These are phyloP conservation scores for Viola odorata DNA, from an alignment of 345 rosid genomes.

Conservation along the genomic window DNA sequence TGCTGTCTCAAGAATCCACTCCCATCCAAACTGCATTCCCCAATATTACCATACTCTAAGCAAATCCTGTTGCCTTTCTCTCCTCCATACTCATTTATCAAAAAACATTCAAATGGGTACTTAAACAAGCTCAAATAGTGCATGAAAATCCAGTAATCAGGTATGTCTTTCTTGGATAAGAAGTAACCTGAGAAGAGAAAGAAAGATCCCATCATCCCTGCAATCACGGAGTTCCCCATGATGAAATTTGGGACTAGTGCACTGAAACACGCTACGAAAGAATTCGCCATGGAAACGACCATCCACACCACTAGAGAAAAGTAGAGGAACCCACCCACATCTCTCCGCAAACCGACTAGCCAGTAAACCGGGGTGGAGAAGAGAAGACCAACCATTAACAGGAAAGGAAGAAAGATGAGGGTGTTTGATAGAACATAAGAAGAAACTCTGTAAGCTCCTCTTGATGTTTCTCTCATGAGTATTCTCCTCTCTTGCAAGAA, in stretches of 20 bases:
- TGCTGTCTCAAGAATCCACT: constrained; percentile 52
- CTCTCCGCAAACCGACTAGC: too few relatives aligned
- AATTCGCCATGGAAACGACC: neutral
- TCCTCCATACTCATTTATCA: constrained; percentile 33
- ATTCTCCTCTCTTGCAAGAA: neutral
- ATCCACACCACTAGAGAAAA: too few relatives aligned
- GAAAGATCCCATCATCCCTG: neutral
- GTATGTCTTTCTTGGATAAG: neutral
- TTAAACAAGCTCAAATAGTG: neutral
- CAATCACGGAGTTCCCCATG: neutral
- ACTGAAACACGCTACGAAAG: neutral
- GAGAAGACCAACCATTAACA: neutral
- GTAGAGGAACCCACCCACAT: too few relatives aligned
- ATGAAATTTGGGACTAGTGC: neutral
- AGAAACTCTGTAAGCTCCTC: neutral
- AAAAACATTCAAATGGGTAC: neutral
- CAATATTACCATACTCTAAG: constrained; percentile 29
- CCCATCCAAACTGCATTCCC: constrained; percentile 38
- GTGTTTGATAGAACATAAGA: neutral
- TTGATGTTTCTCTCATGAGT: neutral
- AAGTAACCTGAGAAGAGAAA: neutral
- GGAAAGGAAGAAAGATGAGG: neutral
- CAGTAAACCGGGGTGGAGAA: too few relatives aligned
- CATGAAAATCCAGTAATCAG: neutral
- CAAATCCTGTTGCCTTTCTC: constrained; percentile 38